A percentile compares a stretch with the other conserved stretches of the same genome.
Conservation (phyloP, 306 rosid species). For the Prunus fruticosa region DNA sequence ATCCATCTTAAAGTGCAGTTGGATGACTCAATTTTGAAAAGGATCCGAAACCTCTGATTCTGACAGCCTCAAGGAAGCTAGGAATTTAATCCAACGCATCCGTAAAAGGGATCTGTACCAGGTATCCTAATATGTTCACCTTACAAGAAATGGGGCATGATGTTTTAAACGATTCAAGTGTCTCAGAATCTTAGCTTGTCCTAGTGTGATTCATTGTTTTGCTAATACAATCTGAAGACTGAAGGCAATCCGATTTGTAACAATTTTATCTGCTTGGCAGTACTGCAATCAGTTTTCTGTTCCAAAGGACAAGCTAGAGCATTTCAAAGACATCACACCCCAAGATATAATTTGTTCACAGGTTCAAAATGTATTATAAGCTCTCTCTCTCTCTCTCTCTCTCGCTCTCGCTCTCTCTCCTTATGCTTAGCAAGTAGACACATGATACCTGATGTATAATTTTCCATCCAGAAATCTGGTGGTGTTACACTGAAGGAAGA, state of each 20-base stretch:
- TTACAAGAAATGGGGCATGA: neutral
- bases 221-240: neutral
- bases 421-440: neutral
- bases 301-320: slow-evolving; percentile 60
- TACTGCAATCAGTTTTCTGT: slow-evolving; percentile 85
- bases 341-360: slow-evolving; percentile 88
- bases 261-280: slow-evolving; percentile 37
- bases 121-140: slow-evolving; percentile 28
- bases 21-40: slow-evolving; percentile 76
- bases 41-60: slow-evolving; percentile 63
- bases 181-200: neutral
- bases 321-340: slow-evolving; percentile 72
- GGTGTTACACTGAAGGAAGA: slow-evolving; percentile 60
- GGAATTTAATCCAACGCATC: slow-evolving; percentile 67
- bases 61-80: slow-evolving; percentile 57
- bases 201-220: neutral
- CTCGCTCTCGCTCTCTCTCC: neutral
- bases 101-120: slow-evolving; percentile 86
- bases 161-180: neutral
- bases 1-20: slow-evolving; percentile 49
- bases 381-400: neutral
- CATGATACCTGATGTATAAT: neutral
- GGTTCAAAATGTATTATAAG: slow-evolving; percentile 37
- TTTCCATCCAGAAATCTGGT: slow-evolving; percentile 59
- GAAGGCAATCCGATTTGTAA: neutral